A percentile compares a stretch with the other conserved stretches of the same genome.
Conservation (phyloP, 1,284 basidiomycete genomes). For the Pseudozyma pruni region DNA sequence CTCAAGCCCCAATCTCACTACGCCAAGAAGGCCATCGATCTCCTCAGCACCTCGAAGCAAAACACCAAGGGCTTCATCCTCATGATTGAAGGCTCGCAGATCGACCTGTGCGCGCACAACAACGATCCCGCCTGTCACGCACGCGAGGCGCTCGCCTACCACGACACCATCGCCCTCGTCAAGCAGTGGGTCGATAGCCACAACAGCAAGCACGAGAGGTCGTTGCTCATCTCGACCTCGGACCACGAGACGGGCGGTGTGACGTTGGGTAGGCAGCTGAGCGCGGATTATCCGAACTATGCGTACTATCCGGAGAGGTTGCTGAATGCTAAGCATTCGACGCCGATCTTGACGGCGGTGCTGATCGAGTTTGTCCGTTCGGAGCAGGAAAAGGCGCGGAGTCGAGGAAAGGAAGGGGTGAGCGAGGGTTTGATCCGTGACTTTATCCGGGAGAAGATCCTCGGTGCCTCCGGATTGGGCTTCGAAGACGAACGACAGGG, state of each 20-base stretch:
- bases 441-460: constrained; percentile 41
- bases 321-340: constrained; percentile 65
- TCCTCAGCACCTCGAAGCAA: constrained; percentile 21
- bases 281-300: constrained; percentile 62
- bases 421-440: constrained; percentile 25
- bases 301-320: constrained; percentile 68
- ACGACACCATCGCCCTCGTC: constrained; percentile 65
- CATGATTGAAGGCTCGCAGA: constrained; percentile 65
- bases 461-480: constrained; percentile 40
- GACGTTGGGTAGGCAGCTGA: constrained; percentile 67
- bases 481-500: constrained; percentile 22
- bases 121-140: constrained; percentile 61
- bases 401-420: background rate
- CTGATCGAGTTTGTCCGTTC: constrained; percentile 49
- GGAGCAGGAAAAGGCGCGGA: constrained; percentile 2
- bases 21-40: constrained; percentile 39
- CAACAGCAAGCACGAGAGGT: constrained; percentile 59
- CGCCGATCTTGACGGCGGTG: constrained; percentile 57
- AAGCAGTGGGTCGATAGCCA: constrained; percentile 61
- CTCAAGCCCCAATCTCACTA: constrained; percentile 42
- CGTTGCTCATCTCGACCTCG: constrained; percentile 67
- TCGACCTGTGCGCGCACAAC: constrained; percentile 64
- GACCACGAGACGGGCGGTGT: constrained; percentile 70
- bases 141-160: constrained; percentile 68
- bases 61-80: constrained; percentile 60